phyloP scores from a whole-genome alignment of 306 rosid genomes.

The Ormosia semicastrata region DNA sequence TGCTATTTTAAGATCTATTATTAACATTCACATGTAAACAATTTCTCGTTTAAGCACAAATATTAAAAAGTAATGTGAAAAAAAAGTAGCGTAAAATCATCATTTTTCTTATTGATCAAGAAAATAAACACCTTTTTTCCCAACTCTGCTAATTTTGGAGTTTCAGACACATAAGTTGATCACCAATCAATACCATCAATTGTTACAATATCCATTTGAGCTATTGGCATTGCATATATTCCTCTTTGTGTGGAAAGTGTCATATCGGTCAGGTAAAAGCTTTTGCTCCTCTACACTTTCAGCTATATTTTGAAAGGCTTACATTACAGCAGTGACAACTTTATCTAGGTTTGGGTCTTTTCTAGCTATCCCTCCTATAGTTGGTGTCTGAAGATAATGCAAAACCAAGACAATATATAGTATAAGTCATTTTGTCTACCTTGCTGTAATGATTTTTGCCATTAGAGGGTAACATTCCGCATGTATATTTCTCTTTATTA shows the following conservation, averaged over 20 bases:
- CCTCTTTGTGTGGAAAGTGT: not conserved
- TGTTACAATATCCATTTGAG: not conserved
- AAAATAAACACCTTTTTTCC: not conserved
- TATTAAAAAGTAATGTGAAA: too few species aligned
- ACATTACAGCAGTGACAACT: too few species aligned
- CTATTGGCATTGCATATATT: not conserved
- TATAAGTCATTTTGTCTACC: not conserved
- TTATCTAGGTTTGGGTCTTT: too few species aligned
- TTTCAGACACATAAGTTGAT: not conserved
- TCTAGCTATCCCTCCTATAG: too few species aligned
- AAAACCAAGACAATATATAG: not conserved
- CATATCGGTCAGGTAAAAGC: not conserved
- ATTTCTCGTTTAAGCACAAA: too few species aligned
- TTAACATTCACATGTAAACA: too few species aligned
- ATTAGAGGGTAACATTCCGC: not conserved
- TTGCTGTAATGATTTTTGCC: not conserved
- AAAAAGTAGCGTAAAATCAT: too few species aligned
- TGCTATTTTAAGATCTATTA: not conserved
- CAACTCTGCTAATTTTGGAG: not conserved
- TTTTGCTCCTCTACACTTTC: not conserved
- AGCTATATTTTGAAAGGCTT: not conserved
- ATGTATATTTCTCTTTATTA: not conserved
- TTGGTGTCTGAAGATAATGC: not conserved
- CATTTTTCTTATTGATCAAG: not conserved
- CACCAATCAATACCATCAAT: constrained; percentile 15